Evolutionary conservation across 768 basidiomycete genomes (phyloP).

Genomic region (Suillus alpinus): DNA sequence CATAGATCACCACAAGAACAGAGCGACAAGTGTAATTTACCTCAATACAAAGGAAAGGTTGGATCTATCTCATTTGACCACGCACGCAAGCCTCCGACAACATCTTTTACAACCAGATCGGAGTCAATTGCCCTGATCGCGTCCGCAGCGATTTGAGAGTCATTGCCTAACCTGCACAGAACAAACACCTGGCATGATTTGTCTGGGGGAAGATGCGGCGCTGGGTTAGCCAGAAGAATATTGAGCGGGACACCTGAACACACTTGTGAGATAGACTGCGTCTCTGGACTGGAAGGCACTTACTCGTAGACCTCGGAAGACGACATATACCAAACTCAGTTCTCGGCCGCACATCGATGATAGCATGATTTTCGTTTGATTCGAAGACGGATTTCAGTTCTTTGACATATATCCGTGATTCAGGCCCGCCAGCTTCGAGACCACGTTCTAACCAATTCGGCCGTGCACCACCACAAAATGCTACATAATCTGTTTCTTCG

Average conservation of each 20-base stretch:
- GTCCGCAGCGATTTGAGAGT: slow-evolving; percentile 84
- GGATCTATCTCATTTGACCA: slow-evolving; percentile 78
- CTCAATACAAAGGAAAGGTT: slow-evolving; percentile 77
- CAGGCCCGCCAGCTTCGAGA: slow-evolving; percentile 37
- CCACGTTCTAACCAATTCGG: slow-evolving; percentile 68
- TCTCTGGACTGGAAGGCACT: slow-evolving; percentile 19
- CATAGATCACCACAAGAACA: neutral
- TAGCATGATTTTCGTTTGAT: slow-evolving; percentile 20
- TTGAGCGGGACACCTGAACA: slow-evolving; percentile 70
- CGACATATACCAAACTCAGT: slow-evolving; percentile 87
- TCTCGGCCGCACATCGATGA: slow-evolving; percentile 80
- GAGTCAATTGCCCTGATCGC: slow-evolving; percentile 26
- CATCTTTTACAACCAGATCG: slow-evolving; percentile 50
- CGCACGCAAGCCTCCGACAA: slow-evolving; percentile 78
- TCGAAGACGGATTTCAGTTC: slow-evolving; percentile 44
- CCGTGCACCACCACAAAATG: slow-evolving; percentile 76
- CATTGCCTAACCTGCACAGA: slow-evolving; percentile 88
- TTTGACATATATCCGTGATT: slow-evolving; percentile 45
- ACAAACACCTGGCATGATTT: slow-evolving; percentile 42
- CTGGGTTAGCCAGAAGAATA: slow-evolving; percentile 60
- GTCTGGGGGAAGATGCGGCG: slow-evolving; percentile 33
- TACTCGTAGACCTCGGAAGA: slow-evolving; percentile 73
- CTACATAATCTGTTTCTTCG: slow-evolving; percentile 70
- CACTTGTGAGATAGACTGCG: slow-evolving; percentile 5
- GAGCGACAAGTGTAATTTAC: slow-evolving; percentile 1